Percentiles rank a stretch among this genome's conserved stretches.
Conservation (phyloP, 202 grass and related monocot genomes). For the Eragrostis tef region DNA sequence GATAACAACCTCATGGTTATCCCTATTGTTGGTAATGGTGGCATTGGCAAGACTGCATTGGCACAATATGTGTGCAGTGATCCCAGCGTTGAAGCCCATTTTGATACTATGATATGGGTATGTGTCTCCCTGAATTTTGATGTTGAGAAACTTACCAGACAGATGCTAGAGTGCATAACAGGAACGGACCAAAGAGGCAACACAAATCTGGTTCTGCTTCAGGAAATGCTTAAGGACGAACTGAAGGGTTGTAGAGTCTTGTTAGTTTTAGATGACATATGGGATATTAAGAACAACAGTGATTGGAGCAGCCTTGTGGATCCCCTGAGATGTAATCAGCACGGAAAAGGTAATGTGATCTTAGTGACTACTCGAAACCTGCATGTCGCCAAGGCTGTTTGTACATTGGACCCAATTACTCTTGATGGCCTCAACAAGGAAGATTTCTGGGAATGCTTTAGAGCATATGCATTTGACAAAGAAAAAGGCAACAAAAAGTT, state of each 20-base stretch:
- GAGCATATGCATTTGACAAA: conserved; percentile 36
- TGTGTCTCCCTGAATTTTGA: conserved; percentile 49
- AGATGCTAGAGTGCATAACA: conserved; percentile 39
- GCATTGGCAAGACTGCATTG: conserved; percentile 44
- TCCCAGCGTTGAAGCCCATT: conserved; percentile 31
- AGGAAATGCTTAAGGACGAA: conserved; percentile 31
- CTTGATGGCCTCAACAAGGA: conserved; percentile 32
- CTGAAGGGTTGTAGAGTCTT: conserved; percentile 35
- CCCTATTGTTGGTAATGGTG: conserved; percentile 26
- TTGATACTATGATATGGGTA: conserved; percentile 41
- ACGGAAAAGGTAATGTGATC: conserved; percentile 33
- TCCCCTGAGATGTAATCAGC: conserved; percentile 17
- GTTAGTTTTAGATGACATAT: conserved; percentile 48
- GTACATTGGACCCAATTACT: conserved; percentile 10
- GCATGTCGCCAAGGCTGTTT: conserved; percentile 29
- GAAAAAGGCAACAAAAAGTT: conserved; percentile 32
- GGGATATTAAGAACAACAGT: conserved; percentile 20
- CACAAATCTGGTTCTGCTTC: conserved; percentile 16
- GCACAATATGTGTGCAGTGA: conserved; percentile 42
- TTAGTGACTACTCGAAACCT: conserved; percentile 44
- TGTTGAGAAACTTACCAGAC: conserved; percentile 29
- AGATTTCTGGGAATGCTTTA: conserved; percentile 46
- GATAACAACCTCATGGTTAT: conserved; percentile 29
- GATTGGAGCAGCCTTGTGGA: conserved; percentile 30
- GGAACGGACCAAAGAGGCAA: not conserved